Evolutionary conservation across 805 yeast species (phyloP), one percentile per base, ranked within the genome.

Genomic region (Brettanomyces sp.): DNA sequence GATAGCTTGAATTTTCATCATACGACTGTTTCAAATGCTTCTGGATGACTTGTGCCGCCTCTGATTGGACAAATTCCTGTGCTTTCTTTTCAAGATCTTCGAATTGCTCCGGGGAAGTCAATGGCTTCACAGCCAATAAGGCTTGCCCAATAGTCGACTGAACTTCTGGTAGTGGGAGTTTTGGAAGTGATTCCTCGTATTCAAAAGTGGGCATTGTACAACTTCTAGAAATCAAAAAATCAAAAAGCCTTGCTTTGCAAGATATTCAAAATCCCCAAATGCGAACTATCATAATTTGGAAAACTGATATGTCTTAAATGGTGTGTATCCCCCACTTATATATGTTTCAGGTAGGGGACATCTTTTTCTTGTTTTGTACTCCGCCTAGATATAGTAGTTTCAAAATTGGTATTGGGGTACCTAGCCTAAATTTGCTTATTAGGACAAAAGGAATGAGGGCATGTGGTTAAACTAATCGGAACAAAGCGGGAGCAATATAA

Each of bases 151-250:
- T 62, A 0, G 89, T 78, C 3, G 70, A 54, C 2, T 61, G 47
- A 4, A 83, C 56, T 11, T 68, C 62, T 0, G 95, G 91, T 12
- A 85, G 75, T 0, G 89, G 89, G 22, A 84, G 65, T 34, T 60
- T 62, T 1, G 88, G 86, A 21, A 83, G 62, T 1, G 45, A 33
- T 3, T 59, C 59, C 51, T 77, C 81, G 54, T 67, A 48, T 37
- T 59, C 56, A 50, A 66, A 73, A 1, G 77, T 72, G 2, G 52
- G 40, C 52, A 49, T 49, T 12, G n/a, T 13, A 7, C 39, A 14
- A 3, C 18, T 14, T 18, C 18, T 18, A 18, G 18, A 18, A 18
- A 18, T 18, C 18, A 2, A 18, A 18, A 18, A 12, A 32, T 32
- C 11, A 32, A 32, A 32, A 18, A 18, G 18, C 18, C 18, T 18